Base-by-base conservation (phyloP, 2,329 filamentous ascomycete genomes). In the Nothopassalora personata region DNA sequence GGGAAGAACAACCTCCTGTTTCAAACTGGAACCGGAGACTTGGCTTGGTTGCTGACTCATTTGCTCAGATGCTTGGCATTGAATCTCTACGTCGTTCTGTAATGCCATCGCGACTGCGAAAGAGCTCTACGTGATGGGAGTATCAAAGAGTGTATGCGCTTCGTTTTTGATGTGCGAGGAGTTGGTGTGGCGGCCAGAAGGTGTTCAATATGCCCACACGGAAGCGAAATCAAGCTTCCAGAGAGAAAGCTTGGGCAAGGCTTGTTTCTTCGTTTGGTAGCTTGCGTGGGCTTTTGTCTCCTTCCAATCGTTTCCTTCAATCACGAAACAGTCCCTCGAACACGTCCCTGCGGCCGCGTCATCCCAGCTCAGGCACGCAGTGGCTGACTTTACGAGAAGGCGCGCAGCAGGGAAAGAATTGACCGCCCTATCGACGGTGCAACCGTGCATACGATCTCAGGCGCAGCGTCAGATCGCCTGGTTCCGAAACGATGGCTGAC, bases 11-110 rank as follows among this genome's bases (percentile, higher is more conserved):
- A 39, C 45, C 55, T 48, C 3, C 28, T 5, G n/a, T 28, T 13
- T 8, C 19, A 28, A 30, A 36, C 15, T 23, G 46, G 53, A 45
- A n/a, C 45, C 49, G 28, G 23, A 45, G n/a, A n/a, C 56, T 34
- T 58, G n/a, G n/a, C 18, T 39, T 13, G 8, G 51, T 23, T 39
- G 53, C 52, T 59, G 59, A 39, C 48, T 56, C 28, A 64, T 66
- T 11, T 55, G 58, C 33, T 54, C 54, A 10, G 63, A 45, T 19
- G 64, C 45, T 53, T 66, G 62, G 61, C 67, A 68, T 28, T 67
- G 63, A 65, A 67, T 66, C 43, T 67, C 64, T 46, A 66, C 46
- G 53, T 66, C 63, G 56, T 61, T 61, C 39, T 53, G 56, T 47
- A 57, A 53, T 33, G 61, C 28, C 63, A 65, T 67, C 23, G 15